Conservation (phyloP, 2,329 filamentous ascomycete species). For the Trichoderma oligosporum region DNA sequence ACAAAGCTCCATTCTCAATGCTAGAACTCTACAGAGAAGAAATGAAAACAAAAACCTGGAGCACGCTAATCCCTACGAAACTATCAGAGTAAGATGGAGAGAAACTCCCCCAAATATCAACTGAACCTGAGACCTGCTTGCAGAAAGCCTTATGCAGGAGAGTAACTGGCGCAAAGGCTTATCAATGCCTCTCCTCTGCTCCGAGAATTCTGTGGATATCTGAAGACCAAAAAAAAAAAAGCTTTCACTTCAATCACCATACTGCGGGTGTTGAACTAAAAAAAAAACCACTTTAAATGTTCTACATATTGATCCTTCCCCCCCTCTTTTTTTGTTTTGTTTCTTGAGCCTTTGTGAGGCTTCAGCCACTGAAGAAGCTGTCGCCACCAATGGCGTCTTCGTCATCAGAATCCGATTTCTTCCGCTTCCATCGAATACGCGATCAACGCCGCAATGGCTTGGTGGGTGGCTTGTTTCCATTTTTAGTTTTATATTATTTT, state of each 20-base stretch:
- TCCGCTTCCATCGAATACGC: background rate
- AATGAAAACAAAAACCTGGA: constrained; percentile 2
- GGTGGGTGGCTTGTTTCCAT: background rate
- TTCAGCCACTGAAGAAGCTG: background rate
- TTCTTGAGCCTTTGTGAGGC: background rate
- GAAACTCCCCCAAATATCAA: background rate
- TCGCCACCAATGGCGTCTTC: background rate
- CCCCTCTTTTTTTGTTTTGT: background rate
- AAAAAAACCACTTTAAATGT: too few relatives aligned
- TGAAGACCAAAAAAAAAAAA: too few relatives aligned
- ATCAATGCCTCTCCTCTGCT: background rate
- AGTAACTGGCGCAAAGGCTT: constrained; percentile 8
- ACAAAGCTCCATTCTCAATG: background rate
- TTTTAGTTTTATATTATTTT: background rate
- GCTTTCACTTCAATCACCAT: background rate
- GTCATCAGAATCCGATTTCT: constrained; percentile 2
- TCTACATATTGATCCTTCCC: too few relatives aligned
- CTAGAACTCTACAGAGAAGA: constrained; percentile 11
- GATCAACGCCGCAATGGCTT: background rate
- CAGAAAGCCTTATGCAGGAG: constrained; percentile 1
- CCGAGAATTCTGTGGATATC: too few relatives aligned
- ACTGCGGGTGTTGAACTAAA: too few relatives aligned
- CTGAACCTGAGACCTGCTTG: constrained; percentile 11
- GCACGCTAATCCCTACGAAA: constrained; percentile 1
- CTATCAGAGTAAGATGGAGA: background rate